Percentiles rank a stretch among this genome's conserved stretches.
phyloP scores from a whole-genome alignment of 148 eudicot species.

The Rhododendron kiyosumense region DNA sequence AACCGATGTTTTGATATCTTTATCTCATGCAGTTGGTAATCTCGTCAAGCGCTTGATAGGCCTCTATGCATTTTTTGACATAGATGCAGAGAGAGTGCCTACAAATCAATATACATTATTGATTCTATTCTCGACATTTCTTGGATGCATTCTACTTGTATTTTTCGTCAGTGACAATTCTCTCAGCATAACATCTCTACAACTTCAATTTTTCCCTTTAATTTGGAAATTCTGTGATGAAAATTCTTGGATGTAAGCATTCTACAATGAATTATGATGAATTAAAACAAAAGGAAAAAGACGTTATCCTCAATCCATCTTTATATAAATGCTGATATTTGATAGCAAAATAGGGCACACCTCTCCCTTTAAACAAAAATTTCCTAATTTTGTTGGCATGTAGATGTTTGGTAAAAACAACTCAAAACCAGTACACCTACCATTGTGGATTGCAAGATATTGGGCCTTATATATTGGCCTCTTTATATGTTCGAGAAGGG shows the following conservation, averaged over 20 bases:
- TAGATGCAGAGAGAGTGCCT: background rate
- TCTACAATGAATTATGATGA: background rate
- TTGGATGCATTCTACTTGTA: background rate
- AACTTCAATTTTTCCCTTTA: background rate
- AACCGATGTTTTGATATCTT: slow-evolving; percentile 62
- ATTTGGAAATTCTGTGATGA: background rate
- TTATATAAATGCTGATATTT: background rate
- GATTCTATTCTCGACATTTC: background rate
- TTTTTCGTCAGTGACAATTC: background rate
- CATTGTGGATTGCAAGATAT: background rate
- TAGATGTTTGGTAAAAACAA: background rate
- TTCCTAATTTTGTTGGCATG: background rate
- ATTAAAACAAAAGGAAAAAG: background rate
- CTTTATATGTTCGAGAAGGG: background rate
- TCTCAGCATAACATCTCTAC: background rate
- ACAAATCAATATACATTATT: background rate
- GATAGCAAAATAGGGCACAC: background rate
- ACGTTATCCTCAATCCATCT: background rate
- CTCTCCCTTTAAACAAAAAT: background rate
- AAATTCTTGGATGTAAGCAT: background rate
- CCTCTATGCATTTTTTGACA: no score
- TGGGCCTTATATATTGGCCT: background rate
- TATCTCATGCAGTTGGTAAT: slow-evolving; percentile 85
- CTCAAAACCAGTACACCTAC: background rate
- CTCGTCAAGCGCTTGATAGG: background rate